Evolutionary conservation across 805 yeast genomes (phyloP).

Genomic region (Torulaspora delbrueckii): DNA sequence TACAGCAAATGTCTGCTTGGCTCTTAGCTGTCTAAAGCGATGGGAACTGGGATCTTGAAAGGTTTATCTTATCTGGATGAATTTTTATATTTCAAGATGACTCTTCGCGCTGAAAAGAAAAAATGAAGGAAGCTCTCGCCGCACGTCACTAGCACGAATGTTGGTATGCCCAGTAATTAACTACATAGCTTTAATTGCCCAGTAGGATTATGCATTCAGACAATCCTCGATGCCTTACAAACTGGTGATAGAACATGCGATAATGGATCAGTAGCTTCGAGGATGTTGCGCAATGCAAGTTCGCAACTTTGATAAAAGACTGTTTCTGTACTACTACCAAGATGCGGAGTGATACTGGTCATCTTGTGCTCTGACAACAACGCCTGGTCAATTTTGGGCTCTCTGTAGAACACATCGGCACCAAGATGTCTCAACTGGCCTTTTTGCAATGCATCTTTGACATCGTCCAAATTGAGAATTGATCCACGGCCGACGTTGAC

Average conservation of each 20-base stretch:
- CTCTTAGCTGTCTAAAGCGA: no score
- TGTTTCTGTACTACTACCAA: constrained; percentile 53
- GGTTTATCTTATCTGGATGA: neutral
- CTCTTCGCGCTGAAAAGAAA: neutral
- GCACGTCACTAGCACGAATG: neutral
- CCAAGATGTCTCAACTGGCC: constrained; percentile 54
- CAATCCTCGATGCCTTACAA: constrained; percentile 1
- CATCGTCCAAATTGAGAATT: constrained; percentile 48
- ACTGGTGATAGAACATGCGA: neutral
- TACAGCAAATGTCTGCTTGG: neutral
- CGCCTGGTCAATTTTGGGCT: constrained; percentile 40
- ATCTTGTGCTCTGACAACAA: constrained; percentile 33
- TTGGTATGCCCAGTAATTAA: no score
- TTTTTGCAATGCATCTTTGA: constrained; percentile 39
- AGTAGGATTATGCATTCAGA: neutral
- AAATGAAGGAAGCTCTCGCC: neutral
- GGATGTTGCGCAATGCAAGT: constrained; percentile 21
- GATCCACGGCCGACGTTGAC: constrained; percentile 60
- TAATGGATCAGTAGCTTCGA: constrained; percentile 8
- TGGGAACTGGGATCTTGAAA: no score
- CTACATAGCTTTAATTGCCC: no score
- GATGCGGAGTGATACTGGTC: constrained; percentile 55
- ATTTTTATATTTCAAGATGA: neutral
- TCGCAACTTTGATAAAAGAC: constrained; percentile 43
- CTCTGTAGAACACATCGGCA: constrained; percentile 54